These are phyloP conservation scores for Fusarium sp. DNA, from an alignment of 2,329 filamentous ascomycete genomes.

Conservation along the genomic window DNA sequence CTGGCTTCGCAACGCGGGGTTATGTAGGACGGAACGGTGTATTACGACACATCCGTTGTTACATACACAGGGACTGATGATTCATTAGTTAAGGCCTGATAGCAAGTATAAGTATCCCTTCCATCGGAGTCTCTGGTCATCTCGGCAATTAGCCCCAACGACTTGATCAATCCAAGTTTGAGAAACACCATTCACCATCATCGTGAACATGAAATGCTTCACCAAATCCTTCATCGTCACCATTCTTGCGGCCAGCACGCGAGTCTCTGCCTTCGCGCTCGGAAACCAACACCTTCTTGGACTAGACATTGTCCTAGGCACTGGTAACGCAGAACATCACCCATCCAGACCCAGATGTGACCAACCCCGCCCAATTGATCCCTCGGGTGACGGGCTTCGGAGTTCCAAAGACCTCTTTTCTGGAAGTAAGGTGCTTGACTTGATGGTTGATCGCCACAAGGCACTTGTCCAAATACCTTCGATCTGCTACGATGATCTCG, in stretches of 20 bases:
- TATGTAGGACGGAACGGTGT: background rate
- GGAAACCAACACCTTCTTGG: conserved; percentile 4
- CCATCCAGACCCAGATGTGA: conserved; percentile 40
- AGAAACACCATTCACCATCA: no score
- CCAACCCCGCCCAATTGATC: conserved; percentile 50
- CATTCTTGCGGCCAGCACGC: background rate
- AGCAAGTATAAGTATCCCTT: no score
- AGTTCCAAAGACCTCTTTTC: conserved; percentile 51
- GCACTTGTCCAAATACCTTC: conserved; percentile 68
- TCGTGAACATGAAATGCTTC: background rate
- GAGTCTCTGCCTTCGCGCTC: background rate
- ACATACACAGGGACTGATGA: background rate
- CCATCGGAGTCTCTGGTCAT: no score
- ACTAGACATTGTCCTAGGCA: background rate
- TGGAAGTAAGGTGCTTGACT: conserved; percentile 48
- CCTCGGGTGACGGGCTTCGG: conserved; percentile 48
- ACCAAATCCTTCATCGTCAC: background rate
- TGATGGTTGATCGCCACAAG: conserved; percentile 63
- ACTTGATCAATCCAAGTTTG: no score
- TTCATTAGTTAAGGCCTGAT: background rate
- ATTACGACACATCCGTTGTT: background rate
- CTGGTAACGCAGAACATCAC: background rate
- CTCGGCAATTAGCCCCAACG: no score
- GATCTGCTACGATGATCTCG: conserved; percentile 69
- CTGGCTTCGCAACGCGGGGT: background rate